Percentiles rank a stretch among this genome's conserved stretches.
Conservation (phyloP, 2,329 filamentous ascomycete species). For the Pezicula carpinea region DNA sequence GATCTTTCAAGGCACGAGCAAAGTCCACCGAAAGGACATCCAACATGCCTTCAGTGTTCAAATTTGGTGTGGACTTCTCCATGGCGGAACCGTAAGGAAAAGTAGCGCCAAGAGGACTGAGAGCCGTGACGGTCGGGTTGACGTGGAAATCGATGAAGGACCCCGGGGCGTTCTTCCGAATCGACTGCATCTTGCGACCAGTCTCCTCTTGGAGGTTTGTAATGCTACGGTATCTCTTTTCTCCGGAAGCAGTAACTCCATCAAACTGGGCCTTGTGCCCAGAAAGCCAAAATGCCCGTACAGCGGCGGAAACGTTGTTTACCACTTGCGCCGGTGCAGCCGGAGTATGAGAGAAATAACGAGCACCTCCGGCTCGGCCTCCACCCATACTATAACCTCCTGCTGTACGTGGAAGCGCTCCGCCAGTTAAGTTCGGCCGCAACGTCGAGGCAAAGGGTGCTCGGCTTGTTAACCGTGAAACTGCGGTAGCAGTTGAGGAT, state of each 20-base stretch:
- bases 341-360: constrained; percentile 88
- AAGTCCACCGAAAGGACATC: constrained; percentile 86
- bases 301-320: constrained; percentile 89
- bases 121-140: constrained; percentile 83
- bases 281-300: constrained; percentile 88
- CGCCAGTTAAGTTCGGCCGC: constrained; percentile 87
- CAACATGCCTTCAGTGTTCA: constrained; percentile 80
- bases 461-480: constrained; percentile 63
- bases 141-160: constrained; percentile 86
- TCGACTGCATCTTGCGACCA: constrained; percentile 58
- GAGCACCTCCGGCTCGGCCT: constrained; percentile 63
- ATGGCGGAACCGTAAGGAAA: constrained; percentile 40
- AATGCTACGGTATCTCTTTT: constrained; percentile 76
- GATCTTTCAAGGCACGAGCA: constrained; percentile 76
- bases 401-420: constrained; percentile 75
- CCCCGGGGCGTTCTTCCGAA: constrained; percentile 57
- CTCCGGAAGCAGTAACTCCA: constrained; percentile 66
- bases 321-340: constrained; percentile 84
- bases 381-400: constrained; percentile 82
- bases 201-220: constrained; percentile 70
- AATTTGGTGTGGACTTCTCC: constrained; percentile 47
- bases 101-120: constrained; percentile 63
- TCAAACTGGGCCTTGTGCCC: constrained; percentile 87
- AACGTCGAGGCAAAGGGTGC: constrained; percentile 86
- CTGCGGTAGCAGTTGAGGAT: constrained; percentile 49